Evolutionary conservation across 2,329 filamentous ascomycete species (phyloP), one percentile per base, ranked within the genome.

Genomic region (Hymenoscyphus scutula): DNA sequence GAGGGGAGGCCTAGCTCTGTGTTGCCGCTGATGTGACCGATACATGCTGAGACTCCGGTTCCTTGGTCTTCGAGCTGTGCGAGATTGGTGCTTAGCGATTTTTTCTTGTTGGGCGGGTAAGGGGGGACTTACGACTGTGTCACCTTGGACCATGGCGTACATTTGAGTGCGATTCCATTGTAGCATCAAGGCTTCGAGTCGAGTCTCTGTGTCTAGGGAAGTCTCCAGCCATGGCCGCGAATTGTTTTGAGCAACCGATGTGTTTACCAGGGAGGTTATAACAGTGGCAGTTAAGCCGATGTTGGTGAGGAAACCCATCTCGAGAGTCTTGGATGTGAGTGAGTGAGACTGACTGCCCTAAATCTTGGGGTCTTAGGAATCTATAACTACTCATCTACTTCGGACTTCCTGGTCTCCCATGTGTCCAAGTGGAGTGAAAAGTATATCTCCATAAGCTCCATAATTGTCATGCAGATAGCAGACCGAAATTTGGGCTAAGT

Each of bases 1-100:
- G 68, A 68, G 1, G 71, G 71, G 27, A 73, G 62, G 13, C 65
- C 64, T 17, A 69, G 65, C 7, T 54, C 56, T 13, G 56, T 27
- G 29, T 59, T 56, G n/a, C 55, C 55, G 8, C 6, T 56, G n/a
- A 56, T 56, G 10, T 56, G 55, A 8, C 59, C 37, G 1, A 23
- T 23, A 3, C 41, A 48, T 19, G 41, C 41, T 19, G n/a, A 23
- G 3, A 48, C 41, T 19, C 41, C 41, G 41, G 41, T 48, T 48
- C 41, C 41, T 23, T 19, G 8, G 7, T 48, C 41, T 23, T 19
- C n/a, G n/a, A 48, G 41, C 41, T 48, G 10, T 48, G 7, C 4
- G 41, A 2, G 19, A 23, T 48, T 48, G n/a, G 19, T 10, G n/a
- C 1, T 48, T 48, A 48, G 41, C 41, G 41, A 48, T 1, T 23